These are phyloP conservation scores for Aciculosporium take DNA, from an alignment of 2,329 filamentous ascomycete species.

Conservation along the genomic window DNA sequence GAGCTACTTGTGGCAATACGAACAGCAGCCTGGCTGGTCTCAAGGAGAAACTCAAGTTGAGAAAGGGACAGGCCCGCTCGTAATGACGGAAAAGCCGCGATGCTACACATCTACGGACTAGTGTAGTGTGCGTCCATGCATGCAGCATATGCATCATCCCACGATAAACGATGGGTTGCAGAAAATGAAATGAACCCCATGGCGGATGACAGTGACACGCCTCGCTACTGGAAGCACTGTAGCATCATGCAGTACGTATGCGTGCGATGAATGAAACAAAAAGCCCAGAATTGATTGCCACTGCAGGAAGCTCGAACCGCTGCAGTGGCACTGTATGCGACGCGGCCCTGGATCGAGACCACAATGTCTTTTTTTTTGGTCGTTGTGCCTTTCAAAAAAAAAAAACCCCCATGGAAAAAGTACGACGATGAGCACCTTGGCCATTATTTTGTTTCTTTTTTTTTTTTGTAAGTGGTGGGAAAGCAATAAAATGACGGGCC, in stretches of 20 bases:
- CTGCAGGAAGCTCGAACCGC: background rate
- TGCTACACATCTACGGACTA: background rate
- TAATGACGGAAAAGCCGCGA: background rate
- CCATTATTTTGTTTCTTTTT: background rate
- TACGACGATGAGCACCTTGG: background rate
- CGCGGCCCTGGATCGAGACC: background rate
- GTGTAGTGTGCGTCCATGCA: background rate
- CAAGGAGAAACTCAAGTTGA: constrained; percentile 1
- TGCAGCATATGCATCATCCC: background rate
- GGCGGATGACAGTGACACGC: background rate
- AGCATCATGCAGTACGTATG: too few species aligned
- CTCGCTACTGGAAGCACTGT: too few species aligned
- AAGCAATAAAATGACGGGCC: background rate
- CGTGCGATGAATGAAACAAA: background rate
- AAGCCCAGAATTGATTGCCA: background rate
- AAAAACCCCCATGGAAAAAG: background rate
- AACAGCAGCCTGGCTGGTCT: background rate
- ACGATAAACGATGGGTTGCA: background rate
- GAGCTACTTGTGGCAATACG: background rate
- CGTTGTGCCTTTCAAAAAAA: background rate
- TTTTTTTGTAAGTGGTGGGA: background rate
- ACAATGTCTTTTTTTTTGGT: background rate
- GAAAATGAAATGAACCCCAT: background rate
- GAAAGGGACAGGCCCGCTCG: background rate
- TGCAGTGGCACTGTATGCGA: background rate